Base-by-base conservation (phyloP, 2,329 filamentous ascomycete species). In the Cordyceps pruinosa region DNA sequence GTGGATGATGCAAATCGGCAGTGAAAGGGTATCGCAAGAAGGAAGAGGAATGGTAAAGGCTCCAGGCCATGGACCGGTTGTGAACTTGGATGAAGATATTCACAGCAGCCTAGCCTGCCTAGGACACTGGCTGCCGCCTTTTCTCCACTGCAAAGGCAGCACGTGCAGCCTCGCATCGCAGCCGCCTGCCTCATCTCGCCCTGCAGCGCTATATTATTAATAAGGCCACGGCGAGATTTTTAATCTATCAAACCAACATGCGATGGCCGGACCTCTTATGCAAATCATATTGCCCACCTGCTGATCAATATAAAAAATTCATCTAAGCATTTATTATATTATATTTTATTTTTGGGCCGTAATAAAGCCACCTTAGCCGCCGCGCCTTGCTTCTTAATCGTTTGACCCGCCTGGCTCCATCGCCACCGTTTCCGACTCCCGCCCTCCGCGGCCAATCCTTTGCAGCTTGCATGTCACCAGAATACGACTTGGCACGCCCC, bases 221-320 rank as follows among this genome's bases (percentile, higher is more conserved):
- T 41, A 28, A 35, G 41, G 30, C 37, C 28, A 46, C 12, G 17
- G 42, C 23, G 50, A 23, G 17, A 13, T 21, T 9, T n/a, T 13
- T 45, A 15, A 39, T 17, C 8, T 17, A 39, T 17, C 35, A 46
- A 35, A 54, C 5, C n/a, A 41, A 9, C 19, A 21, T 39, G 21
- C 8, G 28, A 46, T 35, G 41, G 50, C 28, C 10, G 10, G 8
- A 21, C 15, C 6, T 10, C 34, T 42, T 13, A 21, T 44, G 51
- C 42, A 37, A 54, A 54, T 54, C 51, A 54, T 54, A 37, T 34
- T n/a, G 41, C 23, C 42, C 41, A 12, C 30, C 21, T 17, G 4
- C 30, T 54, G 37, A 46, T 26, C 32, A 54, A 54, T 54, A 46
- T 54, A 54, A 52, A 54, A 52, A 49, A 9, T 54, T 46, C 41